phyloP scores from a whole-genome alignment of 1,139 yeast species.

The Debaryomyces nepalensis region DNA sequence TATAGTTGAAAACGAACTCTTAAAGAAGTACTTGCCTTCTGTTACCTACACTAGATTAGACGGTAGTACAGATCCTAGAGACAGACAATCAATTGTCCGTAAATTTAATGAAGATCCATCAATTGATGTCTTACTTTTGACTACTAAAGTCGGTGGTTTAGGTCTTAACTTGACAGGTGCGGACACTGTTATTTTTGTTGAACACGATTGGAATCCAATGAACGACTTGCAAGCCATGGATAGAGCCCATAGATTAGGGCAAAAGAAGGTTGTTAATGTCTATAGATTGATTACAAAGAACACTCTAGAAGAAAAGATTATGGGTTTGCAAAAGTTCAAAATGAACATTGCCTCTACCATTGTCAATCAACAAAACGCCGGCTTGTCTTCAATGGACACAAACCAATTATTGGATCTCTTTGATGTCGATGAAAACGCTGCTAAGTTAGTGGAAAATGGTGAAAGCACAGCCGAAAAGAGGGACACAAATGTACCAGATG shows the following conservation, averaged over 20 bases:
- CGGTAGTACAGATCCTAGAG: constrained; percentile 92
- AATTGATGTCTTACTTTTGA: constrained; percentile 85
- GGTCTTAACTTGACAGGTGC: constrained; percentile 98
- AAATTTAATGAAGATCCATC: constrained; percentile 96
- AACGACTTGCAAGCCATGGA: constrained; percentile 99
- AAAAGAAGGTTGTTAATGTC: constrained; percentile 95
- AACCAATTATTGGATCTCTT: constrained; percentile 91
- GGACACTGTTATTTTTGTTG: constrained; percentile 97
- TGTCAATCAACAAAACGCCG: constrained; percentile 95
- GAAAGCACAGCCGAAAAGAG: constrained; percentile 28
- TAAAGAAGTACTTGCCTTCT: constrained; percentile 82
- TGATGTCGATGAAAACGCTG: constrained; percentile 66
- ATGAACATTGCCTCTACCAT: constrained; percentile 96
- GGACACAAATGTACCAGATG: constrained; percentile 48
- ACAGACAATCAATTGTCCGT: constrained; percentile 88
- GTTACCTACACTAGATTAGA: constrained; percentile 95
- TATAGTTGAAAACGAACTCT: constrained; percentile 88
- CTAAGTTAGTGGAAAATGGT: constrained; percentile 39
- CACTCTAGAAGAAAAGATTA: constrained; percentile 94
- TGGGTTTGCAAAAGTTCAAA: constrained; percentile 98
- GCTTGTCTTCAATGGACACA: constrained; percentile 94
- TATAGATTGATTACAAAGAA: constrained; percentile 90
- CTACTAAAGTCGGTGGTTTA: constrained; percentile 98
- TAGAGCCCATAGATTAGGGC: constrained; percentile 97
- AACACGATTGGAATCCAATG: constrained; percentile 99